Base-by-base conservation (phyloP, 352 stramenopile genomes). In the Achlya hypogyna region DNA sequence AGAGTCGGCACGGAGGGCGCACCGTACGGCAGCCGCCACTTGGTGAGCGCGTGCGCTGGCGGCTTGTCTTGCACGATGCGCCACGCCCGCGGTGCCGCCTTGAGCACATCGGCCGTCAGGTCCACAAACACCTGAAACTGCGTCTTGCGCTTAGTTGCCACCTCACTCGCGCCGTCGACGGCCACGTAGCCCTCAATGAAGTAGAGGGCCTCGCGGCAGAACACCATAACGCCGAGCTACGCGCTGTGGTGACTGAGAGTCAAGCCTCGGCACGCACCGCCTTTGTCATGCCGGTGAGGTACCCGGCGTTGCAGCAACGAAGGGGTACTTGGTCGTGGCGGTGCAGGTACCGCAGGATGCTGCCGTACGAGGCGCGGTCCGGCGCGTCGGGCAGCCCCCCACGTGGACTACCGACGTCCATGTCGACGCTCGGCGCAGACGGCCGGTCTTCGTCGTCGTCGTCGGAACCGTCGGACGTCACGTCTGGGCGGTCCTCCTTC, bases 321-420 rank as follows among this genome's bases (percentile, higher is more conserved):
- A 86, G 60, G 1, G 84, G 84, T 42, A 81, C 76, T 27, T 86
- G 84, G 56, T 92, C 84, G 12, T 88, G 78, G 16, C 74, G 75
- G 25, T 76, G 75, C 18, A 92, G 62, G 54, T 90, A 89, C 0
- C 82, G 78, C 60, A 81, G 73, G 22, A 90, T 76, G 22, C 71
- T 71, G 14, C 79, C 80, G 51, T 84, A 90, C 0, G 82, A 62
- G 23, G 76, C 78, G 27, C 47, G 51, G 28, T 29, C 56, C 51
- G 43, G 9, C 27, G 23, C 62, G 38, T 22, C 47, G 47, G 47
- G n/a, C n/a, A n/a, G n/a, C n/a, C n/a, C n/a, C n/a, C n/a, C n/a
- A n/a, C n/a, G n/a, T n/a, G n/a, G n/a, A n/a, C 8, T 52, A 6
- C 2, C 5, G 5, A 12, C 31, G 54, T 63, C 35, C n/a, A 56